Conservation (phyloP, 768 basidiomycete species). For the Terana coerulea region DNA sequence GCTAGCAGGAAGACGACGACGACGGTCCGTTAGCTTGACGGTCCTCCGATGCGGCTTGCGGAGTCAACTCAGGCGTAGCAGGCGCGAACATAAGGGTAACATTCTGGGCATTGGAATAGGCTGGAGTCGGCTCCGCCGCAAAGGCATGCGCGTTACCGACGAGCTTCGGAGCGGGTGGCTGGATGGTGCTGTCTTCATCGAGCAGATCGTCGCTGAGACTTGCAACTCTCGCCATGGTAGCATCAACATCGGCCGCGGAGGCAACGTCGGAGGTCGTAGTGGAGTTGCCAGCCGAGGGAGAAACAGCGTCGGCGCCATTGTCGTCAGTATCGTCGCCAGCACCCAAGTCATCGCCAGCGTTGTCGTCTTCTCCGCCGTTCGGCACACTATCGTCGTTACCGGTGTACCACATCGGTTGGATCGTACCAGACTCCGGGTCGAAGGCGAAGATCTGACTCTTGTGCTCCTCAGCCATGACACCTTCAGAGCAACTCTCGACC, state of each 20-base stretch:
- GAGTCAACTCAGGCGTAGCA: slow-evolving; percentile 26
- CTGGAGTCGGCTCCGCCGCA: slow-evolving; percentile 13
- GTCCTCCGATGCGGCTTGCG: neutral
- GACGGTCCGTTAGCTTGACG: neutral
- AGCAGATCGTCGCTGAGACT: slow-evolving; percentile 15
- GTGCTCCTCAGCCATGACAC: slow-evolving; percentile 23
- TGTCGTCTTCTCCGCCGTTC: slow-evolving; percentile 22
- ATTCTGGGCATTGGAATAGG: slow-evolving; percentile 31
- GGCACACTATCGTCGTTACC: slow-evolving; percentile 24
- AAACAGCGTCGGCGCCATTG: slow-evolving; percentile 7
- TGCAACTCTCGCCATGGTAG: slow-evolving; percentile 18
- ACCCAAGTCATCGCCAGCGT: slow-evolving; percentile 10
- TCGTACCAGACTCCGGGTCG: slow-evolving; percentile 39
- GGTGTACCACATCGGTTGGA: slow-evolving; percentile 51
- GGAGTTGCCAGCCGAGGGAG: slow-evolving; percentile 7
- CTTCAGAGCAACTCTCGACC: slow-evolving; percentile 38
- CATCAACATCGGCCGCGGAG: slow-evolving; percentile 17
- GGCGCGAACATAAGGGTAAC: slow-evolving; percentile 56
- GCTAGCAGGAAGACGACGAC: neutral
- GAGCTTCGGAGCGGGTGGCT: slow-evolving; percentile 10
- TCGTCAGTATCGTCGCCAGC: slow-evolving; percentile 3
- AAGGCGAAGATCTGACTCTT: slow-evolving; percentile 61
- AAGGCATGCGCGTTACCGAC: slow-evolving; percentile 13
- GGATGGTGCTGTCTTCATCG: slow-evolving; percentile 17
- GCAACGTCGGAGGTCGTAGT: slow-evolving; percentile 14